phyloP scores from a whole-genome alignment of 139 green algal genomes.

The Picochlorum sp. region DNA sequence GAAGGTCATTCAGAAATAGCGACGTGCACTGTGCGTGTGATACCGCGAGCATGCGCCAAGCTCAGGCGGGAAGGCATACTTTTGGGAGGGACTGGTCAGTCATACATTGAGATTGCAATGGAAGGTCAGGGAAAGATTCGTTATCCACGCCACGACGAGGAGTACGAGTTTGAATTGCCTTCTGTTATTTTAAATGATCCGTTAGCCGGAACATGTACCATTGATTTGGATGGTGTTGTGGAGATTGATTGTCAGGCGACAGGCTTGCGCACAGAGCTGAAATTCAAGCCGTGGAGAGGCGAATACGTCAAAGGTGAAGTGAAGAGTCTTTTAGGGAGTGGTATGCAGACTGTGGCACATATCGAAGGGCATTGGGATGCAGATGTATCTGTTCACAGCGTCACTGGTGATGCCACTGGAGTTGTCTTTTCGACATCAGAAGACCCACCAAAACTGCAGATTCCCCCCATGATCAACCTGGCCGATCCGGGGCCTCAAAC shows the following conservation, averaged over 20 bases:
- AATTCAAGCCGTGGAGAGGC: conserved; percentile 12
- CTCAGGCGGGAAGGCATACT: conserved; percentile 9
- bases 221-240: conserved; percentile 9
- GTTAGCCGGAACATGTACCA: not conserved
- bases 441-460: not conserved
- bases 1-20: conserved; percentile 5
- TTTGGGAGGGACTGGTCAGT: not conserved
- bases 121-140: not conserved
- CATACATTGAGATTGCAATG: conserved; percentile 9
- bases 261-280: conserved; percentile 1
- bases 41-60: not conserved
- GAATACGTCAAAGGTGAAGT: conserved; percentile 8
- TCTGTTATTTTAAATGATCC: conserved; percentile 2
- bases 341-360: not conserved
- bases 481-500: not conserved
- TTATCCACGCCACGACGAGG: conserved; percentile 3
- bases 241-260: conserved; percentile 5
- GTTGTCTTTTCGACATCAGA: conserved; percentile 5
- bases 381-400: not conserved
- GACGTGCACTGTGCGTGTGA: not conserved
- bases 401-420: not conserved
- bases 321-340: not conserved
- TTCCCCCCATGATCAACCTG: conserved; percentile 10
- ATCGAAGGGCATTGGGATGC: conserved; percentile 10
- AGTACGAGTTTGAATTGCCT: conserved; percentile 1